Conservation (phyloP, 805 yeast genomes). For the Teunomyces funiuensis region DNA sequence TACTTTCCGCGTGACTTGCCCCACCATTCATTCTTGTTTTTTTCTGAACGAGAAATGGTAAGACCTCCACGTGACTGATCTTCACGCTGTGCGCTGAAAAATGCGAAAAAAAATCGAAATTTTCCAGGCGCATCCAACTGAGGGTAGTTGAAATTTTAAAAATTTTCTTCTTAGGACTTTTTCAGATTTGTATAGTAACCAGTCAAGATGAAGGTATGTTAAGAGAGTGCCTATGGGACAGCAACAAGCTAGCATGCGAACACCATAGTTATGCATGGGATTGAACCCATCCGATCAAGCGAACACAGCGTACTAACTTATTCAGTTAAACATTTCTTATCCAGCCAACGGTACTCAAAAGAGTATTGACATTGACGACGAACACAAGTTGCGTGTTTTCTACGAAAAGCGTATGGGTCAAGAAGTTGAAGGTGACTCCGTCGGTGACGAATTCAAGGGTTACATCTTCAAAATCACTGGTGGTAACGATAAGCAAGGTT, state of each 20-base stretch:
- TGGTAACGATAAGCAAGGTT: constrained; percentile 99
- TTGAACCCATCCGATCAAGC: no score
- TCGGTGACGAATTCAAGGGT: constrained; percentile 99
- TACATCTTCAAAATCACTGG: constrained; percentile 98
- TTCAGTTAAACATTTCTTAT: constrained; percentile 95
- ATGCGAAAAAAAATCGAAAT: constrained; percentile 3
- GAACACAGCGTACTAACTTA: constrained; percentile 10
- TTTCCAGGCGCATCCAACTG: constrained; percentile 5
- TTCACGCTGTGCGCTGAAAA: constrained; percentile 3
- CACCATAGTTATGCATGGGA: no score
- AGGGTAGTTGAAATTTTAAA: constrained; percentile 7
- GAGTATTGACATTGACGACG: constrained; percentile 96
- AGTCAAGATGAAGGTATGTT: constrained; percentile 47
- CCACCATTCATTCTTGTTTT: not conserved
- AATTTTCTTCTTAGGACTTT: constrained; percentile 20
- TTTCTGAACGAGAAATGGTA: not conserved
- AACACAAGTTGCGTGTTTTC: constrained; percentile 96
- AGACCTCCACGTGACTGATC: not conserved
- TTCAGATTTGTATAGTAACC: constrained; percentile 24
- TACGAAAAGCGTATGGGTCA: constrained; percentile 99
- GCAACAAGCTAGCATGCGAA: not conserved
- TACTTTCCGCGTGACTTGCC: not conserved
- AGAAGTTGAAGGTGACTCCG: constrained; percentile 98
- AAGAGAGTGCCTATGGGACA: not conserved
- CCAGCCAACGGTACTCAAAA: constrained; percentile 99